Evolutionary conservation across 768 basidiomycete species (phyloP), one percentile per base, ranked within the genome.

Genomic region (Boletus patriciae): DNA sequence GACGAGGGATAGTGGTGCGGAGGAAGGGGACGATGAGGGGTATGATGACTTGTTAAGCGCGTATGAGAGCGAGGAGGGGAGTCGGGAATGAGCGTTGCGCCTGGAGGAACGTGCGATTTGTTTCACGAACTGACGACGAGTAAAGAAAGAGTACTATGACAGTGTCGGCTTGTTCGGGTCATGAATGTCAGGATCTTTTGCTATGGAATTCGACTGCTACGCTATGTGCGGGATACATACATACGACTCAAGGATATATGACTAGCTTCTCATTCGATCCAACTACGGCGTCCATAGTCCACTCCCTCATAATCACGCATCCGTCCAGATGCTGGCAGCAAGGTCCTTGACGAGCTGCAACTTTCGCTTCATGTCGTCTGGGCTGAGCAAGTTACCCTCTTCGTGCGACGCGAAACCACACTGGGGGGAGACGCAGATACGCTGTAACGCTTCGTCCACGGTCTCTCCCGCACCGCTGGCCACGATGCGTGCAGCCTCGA

Each of bases 21-120:
- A 87, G 51, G 88, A 90, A 56, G 88, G 90, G 5, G 89, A 90
- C 57, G 90, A 91, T 61, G 79, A 80, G 52, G 83, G 87, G 4
- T 90, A 90, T 52, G 88, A 86, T 62, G 90, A 90, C 13, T 66
- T 92, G 52, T 70, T 92, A 57, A 90, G 86, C 67, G 89, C 89
- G 19, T 92, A 92, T 64, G 89, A 91, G 73, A 90, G 89, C 65
- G 88, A 90, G 66, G 86, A 85, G 50, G 77, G 76, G 31, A 66
- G 68, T 36, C 66, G 46, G n/a, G 64, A 68, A 48, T 73, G 65
- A 65, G 48, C 31, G n/a, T 37, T 44, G n/a, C 5, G 33, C 33
- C 15, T 21, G 13, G 12, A 13, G 15, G 18, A 25, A 7, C 6
- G 13, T 6, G 10, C n/a, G 18, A 2, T 5, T 40, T 29, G 27